Evolutionary conservation across 495 filamentous ascomycete species (phyloP).

Genomic region (Lophiostoma macrostomum): DNA sequence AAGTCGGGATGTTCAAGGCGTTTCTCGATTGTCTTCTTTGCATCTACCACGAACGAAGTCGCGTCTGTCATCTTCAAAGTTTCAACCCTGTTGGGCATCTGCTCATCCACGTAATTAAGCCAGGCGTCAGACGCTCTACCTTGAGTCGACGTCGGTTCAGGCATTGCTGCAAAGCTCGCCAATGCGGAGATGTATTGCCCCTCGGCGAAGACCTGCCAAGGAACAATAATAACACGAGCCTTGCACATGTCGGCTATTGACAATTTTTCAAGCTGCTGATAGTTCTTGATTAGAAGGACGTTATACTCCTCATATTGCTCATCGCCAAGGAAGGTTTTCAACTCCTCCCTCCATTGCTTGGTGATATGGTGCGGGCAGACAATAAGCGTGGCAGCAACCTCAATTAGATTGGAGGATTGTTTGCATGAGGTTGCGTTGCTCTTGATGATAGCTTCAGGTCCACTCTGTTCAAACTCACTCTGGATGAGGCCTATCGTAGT

Average conservation of each 20-base stretch:
- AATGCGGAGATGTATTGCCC: slow-evolving; percentile 50
- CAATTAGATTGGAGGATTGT: slow-evolving; percentile 35
- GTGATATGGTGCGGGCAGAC: slow-evolving; percentile 62
- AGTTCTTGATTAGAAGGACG: slow-evolving; percentile 45
- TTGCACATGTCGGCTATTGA: slow-evolving; percentile 45
- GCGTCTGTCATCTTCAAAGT: slow-evolving; percentile 37
- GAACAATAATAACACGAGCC: slow-evolving; percentile 58
- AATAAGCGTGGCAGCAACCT: slow-evolving; percentile 65
- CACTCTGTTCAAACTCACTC: slow-evolving; percentile 35
- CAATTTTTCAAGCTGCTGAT: slow-evolving; percentile 37
- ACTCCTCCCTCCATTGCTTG: slow-evolving; percentile 65
- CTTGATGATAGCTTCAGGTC: slow-evolving; percentile 4
- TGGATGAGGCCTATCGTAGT: slow-evolving; percentile 66
- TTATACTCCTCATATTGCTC: slow-evolving; percentile 29
- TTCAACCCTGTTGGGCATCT: slow-evolving; percentile 46
- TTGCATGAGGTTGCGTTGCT: background rate
- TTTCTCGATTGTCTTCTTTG: slow-evolving; percentile 33
- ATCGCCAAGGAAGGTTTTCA: slow-evolving; percentile 54
- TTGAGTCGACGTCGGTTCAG: slow-evolving; percentile 40
- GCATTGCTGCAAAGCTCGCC: slow-evolving; percentile 52
- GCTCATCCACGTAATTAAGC: slow-evolving; percentile 47
- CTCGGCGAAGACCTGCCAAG: slow-evolving; percentile 47
- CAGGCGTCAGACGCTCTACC: slow-evolving; percentile 54
- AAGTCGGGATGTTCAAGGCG: slow-evolving; percentile 30
- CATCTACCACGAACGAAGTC: slow-evolving; percentile 35